Conservation (phyloP, 495 filamentous ascomycete genomes). For the Penicillium diatomitis region DNA sequence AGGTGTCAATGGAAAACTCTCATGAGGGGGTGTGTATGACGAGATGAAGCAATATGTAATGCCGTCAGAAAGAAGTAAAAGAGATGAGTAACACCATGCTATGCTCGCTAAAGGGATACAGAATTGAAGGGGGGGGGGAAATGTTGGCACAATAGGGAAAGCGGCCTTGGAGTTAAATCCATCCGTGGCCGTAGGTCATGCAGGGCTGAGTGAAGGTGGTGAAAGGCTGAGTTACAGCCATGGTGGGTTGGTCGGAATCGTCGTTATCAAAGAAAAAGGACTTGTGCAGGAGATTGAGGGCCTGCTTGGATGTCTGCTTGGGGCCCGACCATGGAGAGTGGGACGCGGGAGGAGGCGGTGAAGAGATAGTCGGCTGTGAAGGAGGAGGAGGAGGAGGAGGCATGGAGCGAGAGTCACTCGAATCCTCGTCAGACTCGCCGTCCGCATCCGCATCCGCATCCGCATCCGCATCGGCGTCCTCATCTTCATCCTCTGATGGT, state of each 20-base stretch:
- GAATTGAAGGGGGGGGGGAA: slow-evolving; percentile 9
- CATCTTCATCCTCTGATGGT: slow-evolving; percentile 58
- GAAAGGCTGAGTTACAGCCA: slow-evolving; percentile 20
- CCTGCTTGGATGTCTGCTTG: slow-evolving; percentile 24
- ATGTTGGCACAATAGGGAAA: background rate
- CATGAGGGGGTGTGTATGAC: no score
- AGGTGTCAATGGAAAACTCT: no score
- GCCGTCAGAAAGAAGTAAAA: slow-evolving; percentile 10
- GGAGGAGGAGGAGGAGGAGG: slow-evolving; percentile 8
- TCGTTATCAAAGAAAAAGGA: slow-evolving; percentile 42
- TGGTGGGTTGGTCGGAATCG: slow-evolving; percentile 24
- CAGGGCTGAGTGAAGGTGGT: slow-evolving; percentile 24
- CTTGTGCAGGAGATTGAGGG: slow-evolving; percentile 31
- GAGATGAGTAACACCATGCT: slow-evolving; percentile 22
- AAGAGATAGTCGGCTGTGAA: background rate
- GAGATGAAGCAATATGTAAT: background rate
- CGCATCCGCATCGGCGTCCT: slow-evolving; percentile 40
- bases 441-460: background rate
- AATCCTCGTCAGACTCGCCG: slow-evolving; percentile 14
- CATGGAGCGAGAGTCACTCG: slow-evolving; percentile 17
- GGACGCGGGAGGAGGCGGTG: slow-evolving; percentile 3
- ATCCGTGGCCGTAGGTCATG: slow-evolving; percentile 35
- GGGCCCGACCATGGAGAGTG: slow-evolving; percentile 5
- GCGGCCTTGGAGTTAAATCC: slow-evolving; percentile 22
- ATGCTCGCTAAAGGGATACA: slow-evolving; percentile 20